A percentile compares a stretch with the other conserved stretches of the same genome.
phyloP scores from a whole-genome alignment of 495 filamentous ascomycete genomes.

The Aspergillus diversus region DNA sequence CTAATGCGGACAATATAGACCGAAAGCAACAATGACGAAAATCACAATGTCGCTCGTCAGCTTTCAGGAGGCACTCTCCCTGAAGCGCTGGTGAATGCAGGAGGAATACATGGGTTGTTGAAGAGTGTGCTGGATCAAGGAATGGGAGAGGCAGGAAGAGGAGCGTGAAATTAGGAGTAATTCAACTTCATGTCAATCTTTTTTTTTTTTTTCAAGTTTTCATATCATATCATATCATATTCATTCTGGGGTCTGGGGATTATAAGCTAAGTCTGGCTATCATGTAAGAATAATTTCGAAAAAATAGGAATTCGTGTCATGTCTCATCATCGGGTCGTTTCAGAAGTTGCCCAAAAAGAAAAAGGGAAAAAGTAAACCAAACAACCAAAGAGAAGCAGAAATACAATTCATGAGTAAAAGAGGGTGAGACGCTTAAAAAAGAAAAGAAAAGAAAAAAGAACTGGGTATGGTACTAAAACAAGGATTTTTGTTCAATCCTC shows the following conservation, averaged over 20 bases:
- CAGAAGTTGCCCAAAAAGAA: background rate
- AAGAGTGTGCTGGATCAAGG: background rate
- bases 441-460: slow-evolving; percentile 14
- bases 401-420: background rate
- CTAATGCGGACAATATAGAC: background rate
- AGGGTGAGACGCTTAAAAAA: background rate
- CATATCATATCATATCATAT: background rate
- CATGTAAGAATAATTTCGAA: background rate
- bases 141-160: background rate
- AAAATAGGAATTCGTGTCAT: slow-evolving; percentile 5
- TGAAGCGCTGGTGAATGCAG: slow-evolving; percentile 9
- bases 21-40: background rate
- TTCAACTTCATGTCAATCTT: background rate
- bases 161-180: background rate
- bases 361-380: background rate
- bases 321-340: slow-evolving; percentile 1
- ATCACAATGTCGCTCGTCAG: background rate
- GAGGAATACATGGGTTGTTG: slow-evolving; percentile 4
- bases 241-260: background rate
- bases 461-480: slow-evolving; percentile 4
- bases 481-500: slow-evolving; percentile 34
- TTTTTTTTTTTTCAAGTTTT: background rate
- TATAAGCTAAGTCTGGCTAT: background rate
- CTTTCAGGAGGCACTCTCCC: slow-evolving; percentile 2
- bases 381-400: background rate